A percentile compares a stretch with the other conserved stretches of the same genome.
phyloP scores from a whole-genome alignment of 768 basidiomycete species.

The Lactarius hengduanensis region DNA sequence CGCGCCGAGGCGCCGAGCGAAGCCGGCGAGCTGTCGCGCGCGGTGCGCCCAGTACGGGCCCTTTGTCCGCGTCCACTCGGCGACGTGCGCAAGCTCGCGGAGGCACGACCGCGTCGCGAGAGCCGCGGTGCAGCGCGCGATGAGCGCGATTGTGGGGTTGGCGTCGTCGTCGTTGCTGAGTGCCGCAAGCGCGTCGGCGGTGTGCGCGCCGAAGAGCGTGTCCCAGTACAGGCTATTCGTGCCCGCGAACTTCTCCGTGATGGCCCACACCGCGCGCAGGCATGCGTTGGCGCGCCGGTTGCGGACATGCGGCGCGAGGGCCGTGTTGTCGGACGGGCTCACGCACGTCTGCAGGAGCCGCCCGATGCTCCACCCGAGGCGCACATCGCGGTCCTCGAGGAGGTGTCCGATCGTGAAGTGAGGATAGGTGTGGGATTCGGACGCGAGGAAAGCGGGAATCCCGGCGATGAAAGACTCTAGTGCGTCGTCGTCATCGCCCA shows the following conservation, averaged over 20 bases:
- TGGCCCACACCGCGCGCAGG: slow-evolving; percentile 13
- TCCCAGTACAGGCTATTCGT: slow-evolving; percentile 17
- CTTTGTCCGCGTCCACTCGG: not conserved
- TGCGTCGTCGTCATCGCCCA: slow-evolving; percentile 1
- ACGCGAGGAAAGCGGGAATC: slow-evolving; percentile 21
- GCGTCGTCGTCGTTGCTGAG: slow-evolving; percentile 8
- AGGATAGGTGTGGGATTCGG: slow-evolving; percentile 15
- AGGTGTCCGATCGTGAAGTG: slow-evolving; percentile 21
- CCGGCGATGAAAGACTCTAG: slow-evolving; percentile 23
- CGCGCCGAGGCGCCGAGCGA: not conserved
- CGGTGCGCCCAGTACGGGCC: slow-evolving; percentile 14
- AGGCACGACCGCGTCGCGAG: slow-evolving; percentile 17
- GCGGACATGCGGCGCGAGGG: not conserved
- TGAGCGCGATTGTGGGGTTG: slow-evolving; percentile 3
- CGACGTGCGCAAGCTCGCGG: slow-evolving; percentile 13
- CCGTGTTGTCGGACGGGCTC: not conserved
- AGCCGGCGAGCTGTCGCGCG: slow-evolving; percentile 1
- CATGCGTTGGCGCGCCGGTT: slow-evolving; percentile 14
- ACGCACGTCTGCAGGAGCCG: slow-evolving; percentile 22
- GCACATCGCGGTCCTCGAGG: slow-evolving; percentile 18
- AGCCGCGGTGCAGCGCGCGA: slow-evolving; percentile 14
- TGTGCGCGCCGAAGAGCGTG: slow-evolving; percentile 19
- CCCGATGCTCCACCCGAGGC: slow-evolving; percentile 24
- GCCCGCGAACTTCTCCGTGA: slow-evolving; percentile 23
- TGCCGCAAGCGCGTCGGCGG: slow-evolving; percentile 14